These are phyloP conservation scores for Boletus pseudo-olivaceus DNA, from an alignment of 768 basidiomycete species.

Conservation along the genomic window DNA sequence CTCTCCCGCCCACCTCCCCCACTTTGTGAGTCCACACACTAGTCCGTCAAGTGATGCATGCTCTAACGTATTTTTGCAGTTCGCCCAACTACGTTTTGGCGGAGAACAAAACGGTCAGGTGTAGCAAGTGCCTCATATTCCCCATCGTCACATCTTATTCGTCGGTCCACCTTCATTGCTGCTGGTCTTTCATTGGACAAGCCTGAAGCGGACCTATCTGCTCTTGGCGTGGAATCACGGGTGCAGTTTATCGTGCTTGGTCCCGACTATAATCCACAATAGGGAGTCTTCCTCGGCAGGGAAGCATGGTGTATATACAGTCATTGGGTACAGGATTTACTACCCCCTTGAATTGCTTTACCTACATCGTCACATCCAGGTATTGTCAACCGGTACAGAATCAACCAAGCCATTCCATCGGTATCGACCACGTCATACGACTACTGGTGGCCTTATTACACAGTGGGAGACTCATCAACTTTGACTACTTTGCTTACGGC, in stretches of 20 bases:
- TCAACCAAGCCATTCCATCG: conserved; percentile 16
- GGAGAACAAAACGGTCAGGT: conserved; percentile 66
- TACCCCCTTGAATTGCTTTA: neutral
- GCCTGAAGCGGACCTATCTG: conserved; percentile 57
- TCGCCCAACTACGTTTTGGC: conserved; percentile 82
- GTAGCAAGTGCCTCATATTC: conserved; percentile 70
- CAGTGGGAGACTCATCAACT: conserved; percentile 22
- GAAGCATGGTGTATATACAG: conserved; percentile 20
- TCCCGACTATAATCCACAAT: conserved; percentile 36
- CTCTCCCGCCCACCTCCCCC: conserved; percentile 60
- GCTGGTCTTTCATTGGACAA: conserved; percentile 67
- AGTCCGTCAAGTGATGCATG: neutral
- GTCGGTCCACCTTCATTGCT: conserved; percentile 75
- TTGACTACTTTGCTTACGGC: conserved; percentile 4
- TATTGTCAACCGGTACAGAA: conserved; percentile 3
- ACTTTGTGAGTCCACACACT: conserved; percentile 46
- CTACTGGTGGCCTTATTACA: conserved; percentile 40
- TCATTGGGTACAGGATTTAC: conserved; percentile 12
- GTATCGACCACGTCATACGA: conserved; percentile 25
- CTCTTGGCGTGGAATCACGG: conserved; percentile 58
- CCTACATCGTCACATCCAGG: conserved; percentile 9
- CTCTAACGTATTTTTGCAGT: conserved; percentile 39
- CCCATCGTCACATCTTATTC: conserved; percentile 67
- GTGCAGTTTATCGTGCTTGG: conserved; percentile 38
- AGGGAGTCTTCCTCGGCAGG: neutral